phyloP scores from a whole-genome alignment of 208 protist species.

The Leishmania tropica region DNA sequence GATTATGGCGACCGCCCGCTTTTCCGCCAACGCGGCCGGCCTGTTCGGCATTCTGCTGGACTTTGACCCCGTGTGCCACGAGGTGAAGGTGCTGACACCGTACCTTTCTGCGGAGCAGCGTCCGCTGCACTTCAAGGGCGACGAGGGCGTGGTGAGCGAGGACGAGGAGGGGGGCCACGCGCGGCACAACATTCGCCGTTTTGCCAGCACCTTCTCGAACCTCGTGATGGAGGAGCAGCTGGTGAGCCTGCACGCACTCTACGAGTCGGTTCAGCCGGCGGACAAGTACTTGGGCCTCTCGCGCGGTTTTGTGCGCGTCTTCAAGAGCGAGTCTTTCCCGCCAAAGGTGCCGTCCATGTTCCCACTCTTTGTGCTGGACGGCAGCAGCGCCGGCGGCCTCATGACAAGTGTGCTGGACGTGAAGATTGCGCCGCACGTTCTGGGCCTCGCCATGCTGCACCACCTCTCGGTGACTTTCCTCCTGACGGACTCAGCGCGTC shows the following conservation, averaged over 20 bases:
- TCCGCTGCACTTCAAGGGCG: conserved; percentile 27
- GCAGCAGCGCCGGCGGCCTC: conserved; percentile 73
- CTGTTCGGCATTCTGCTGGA: conserved; percentile 74
- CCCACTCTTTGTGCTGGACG: conserved; percentile 84
- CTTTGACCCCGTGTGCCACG: conserved; percentile 77
- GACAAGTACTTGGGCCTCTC: conserved; percentile 78
- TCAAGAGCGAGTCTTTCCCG: conserved; percentile 45
- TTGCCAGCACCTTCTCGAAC: conserved; percentile 39
- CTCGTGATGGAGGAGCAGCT: conserved; percentile 73
- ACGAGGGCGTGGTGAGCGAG: not conserved
- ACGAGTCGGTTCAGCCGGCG: conserved; percentile 63
- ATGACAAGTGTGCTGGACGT: conserved; percentile 74
- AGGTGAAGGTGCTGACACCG: conserved; percentile 65
- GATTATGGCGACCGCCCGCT: conserved; percentile 41
- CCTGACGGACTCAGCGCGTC: conserved; percentile 58
- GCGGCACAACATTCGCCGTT: conserved; percentile 20
- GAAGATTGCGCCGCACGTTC: conserved; percentile 82
- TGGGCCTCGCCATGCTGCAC: conserved; percentile 89
- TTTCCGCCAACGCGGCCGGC: conserved; percentile 53
- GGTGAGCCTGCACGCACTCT: conserved; percentile 78
- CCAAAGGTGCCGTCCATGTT: conserved; percentile 76
- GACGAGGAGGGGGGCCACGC: conserved; percentile 11
- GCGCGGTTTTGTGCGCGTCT: conserved; percentile 90
- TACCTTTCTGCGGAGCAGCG: conserved; percentile 52
- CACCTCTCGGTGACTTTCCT: conserved; percentile 82